Percentiles rank a stretch among this genome's conserved stretches.
Evolutionary conservation across 2,329 filamentous ascomycete genomes (phyloP).

Genomic region (Penicillium sp.): DNA sequence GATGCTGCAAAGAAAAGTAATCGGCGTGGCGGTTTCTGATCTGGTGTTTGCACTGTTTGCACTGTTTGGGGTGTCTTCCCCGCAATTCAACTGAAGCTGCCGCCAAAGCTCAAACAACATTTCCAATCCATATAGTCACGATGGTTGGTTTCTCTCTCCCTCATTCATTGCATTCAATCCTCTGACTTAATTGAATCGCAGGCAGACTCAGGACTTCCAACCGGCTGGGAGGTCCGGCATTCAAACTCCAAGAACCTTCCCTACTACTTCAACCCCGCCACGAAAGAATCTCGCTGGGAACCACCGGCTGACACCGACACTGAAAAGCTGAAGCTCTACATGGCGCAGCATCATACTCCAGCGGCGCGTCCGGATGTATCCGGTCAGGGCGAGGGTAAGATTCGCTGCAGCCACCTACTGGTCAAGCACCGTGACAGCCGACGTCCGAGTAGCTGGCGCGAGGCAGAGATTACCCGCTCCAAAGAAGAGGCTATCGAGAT

Average conservation of each 20-base stretch:
- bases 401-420: slow-evolving; percentile 84
- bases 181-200: slow-evolving; percentile 27
- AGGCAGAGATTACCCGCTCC: slow-evolving; percentile 77
- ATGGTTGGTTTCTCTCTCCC: background rate
- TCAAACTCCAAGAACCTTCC: slow-evolving; percentile 98
- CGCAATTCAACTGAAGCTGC: slow-evolving; percentile 23
- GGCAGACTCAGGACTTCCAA: slow-evolving; percentile 73
- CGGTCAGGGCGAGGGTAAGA: slow-evolving; percentile 65
- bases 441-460: slow-evolving; percentile 86
- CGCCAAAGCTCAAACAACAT: too few species aligned
- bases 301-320: slow-evolving; percentile 82
- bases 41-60: slow-evolving; percentile 19
- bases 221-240: slow-evolving; percentile 91
- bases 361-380: slow-evolving; percentile 28
- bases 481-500: slow-evolving; percentile 82
- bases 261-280: slow-evolving; percentile 90
- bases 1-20: too few species aligned
- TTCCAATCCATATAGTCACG: background rate
- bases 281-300: slow-evolving; percentile 92
- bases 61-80: slow-evolving; percentile 28
- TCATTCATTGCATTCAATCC: background rate
- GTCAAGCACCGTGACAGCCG: slow-evolving; percentile 89
- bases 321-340: slow-evolving; percentile 88
- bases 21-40: too few species aligned
- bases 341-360: slow-evolving; percentile 73